These are phyloP conservation scores for Raphanus hybrid DNA, from an alignment of 441 rosid species.

Conservation along the genomic window DNA sequence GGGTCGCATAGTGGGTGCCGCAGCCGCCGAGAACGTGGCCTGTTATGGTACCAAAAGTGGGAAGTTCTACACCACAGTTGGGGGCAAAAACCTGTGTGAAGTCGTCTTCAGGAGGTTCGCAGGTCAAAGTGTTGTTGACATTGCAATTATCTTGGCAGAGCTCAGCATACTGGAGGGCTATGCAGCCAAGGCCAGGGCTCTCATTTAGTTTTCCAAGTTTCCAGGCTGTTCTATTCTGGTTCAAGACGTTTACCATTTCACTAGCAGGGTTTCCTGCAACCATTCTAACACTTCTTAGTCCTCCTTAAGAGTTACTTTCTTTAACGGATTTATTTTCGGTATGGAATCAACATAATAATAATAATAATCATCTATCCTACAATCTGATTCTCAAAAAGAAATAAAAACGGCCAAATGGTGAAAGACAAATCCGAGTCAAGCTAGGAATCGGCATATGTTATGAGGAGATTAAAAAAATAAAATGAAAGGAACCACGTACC, in stretches of 20 bases:
- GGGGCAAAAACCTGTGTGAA: conserved; percentile 84
- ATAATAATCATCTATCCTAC: not conserved
- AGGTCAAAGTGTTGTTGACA: conserved; percentile 53
- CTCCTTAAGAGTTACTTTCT: not conserved
- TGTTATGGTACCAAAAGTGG: conserved; percentile 70
- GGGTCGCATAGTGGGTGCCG: conserved; percentile 57
- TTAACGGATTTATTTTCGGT: not conserved
- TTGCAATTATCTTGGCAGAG: conserved; percentile 78
- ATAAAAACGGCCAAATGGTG: not conserved
- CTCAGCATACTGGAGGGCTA: conserved; percentile 80
- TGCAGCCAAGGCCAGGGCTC: conserved; percentile 94
- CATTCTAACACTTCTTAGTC: not conserved
- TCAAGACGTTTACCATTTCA: conserved; percentile 74
- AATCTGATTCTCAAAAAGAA: not conserved
- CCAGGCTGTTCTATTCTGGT: conserved; percentile 66
- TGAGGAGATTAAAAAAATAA: not conserved
- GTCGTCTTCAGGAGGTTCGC: conserved; percentile 74
- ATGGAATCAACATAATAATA: not conserved
- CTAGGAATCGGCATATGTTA: conserved; percentile 24
- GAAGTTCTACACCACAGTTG: conserved; percentile 83
- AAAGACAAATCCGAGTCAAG: conserved; percentile 17
- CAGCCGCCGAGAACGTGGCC: conserved; percentile 76
- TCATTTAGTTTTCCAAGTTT: conserved; percentile 61
- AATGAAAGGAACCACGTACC: conserved; percentile 23
- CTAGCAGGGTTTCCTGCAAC: conserved; percentile 77